Percentiles rank a stretch among this genome's conserved stretches.
phyloP scores from a whole-genome alignment of 108 stramenopile species.

The Conticribra guillardii region DNA sequence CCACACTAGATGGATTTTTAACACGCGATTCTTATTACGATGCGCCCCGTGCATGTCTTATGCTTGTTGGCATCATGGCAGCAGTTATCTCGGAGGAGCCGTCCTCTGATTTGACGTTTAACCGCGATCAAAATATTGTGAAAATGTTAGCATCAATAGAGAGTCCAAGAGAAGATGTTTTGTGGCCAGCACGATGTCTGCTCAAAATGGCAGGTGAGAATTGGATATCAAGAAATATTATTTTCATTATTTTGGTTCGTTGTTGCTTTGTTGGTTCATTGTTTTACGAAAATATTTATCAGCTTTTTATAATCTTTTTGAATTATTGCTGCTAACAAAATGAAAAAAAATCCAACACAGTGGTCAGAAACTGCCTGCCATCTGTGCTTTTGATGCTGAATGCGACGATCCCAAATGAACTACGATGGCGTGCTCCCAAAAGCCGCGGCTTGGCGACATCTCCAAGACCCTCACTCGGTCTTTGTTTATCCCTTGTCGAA shows the following conservation, averaged over 20 bases:
- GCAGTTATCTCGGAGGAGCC: slow-evolving; percentile 46
- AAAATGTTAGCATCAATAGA: slow-evolving; percentile 26
- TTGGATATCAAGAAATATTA: too few species aligned
- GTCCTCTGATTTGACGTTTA: neutral
- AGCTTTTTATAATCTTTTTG: too few species aligned
- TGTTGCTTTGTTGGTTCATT: too few species aligned
- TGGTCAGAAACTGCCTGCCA: slow-evolving; percentile 63
- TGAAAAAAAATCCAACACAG: too few species aligned
- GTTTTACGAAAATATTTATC: too few species aligned
- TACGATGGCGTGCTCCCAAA: slow-evolving; percentile 55
- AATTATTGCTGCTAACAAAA: too few species aligned
- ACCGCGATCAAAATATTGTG: slow-evolving; percentile 32
- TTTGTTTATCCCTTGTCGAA: slow-evolving; percentile 58
- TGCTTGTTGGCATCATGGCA: slow-evolving; percentile 62
- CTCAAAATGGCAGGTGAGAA: slow-evolving; percentile 68
- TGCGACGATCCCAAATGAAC: slow-evolving; percentile 76
- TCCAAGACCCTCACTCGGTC: slow-evolving; percentile 45
- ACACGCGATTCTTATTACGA: slow-evolving; percentile 63
- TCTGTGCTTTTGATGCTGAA: slow-evolving; percentile 71
- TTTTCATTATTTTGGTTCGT: too few species aligned
- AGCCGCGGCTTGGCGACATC: slow-evolving; percentile 12
- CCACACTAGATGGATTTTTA: slow-evolving; percentile 67
- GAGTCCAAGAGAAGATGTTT: slow-evolving; percentile 32
- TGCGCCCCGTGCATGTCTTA: slow-evolving; percentile 63
- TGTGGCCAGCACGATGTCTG: slow-evolving; percentile 79